phyloP scores from a whole-genome alignment of 106 monocot genomes.

The Dendrobium huoshanense region DNA sequence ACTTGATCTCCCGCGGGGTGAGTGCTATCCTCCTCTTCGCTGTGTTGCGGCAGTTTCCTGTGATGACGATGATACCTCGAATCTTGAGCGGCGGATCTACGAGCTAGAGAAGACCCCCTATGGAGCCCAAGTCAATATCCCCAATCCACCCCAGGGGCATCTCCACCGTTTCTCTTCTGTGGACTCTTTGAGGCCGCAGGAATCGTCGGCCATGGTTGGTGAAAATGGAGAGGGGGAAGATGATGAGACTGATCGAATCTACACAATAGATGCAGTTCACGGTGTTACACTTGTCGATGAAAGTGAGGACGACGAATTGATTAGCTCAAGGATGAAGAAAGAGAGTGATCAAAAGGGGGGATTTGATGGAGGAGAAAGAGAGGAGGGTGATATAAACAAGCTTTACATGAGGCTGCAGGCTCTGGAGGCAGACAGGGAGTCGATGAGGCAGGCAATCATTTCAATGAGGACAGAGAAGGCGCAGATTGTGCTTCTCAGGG shows the following conservation, averaged over 20 bases:
- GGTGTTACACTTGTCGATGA: conserved; percentile 3
- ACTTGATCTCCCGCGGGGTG: background rate
- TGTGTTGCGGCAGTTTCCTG: conserved; percentile 8
- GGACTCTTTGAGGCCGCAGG: no score
- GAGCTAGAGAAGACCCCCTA: conserved; percentile 24
- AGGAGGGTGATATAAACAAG: conserved; percentile 40
- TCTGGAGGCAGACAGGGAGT: conserved; percentile 66
- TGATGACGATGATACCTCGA: background rate
- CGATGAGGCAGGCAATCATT: conserved; percentile 52
- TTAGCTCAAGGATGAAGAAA: background rate
- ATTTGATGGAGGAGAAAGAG: conserved; percentile 14
- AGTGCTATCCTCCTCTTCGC: conserved; percentile 17
- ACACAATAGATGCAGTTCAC: conserved; percentile 32
- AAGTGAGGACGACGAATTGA: conserved; percentile 9
- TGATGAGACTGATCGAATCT: conserved; percentile 20
- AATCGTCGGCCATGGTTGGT: background rate
- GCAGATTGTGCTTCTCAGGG: conserved; percentile 40
- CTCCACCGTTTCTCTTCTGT: background rate
- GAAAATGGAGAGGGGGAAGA: conserved; percentile 2
- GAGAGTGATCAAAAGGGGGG: background rate
- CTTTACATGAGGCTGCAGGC: conserved; percentile 54
- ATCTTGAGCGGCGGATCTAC: conserved; percentile 25
- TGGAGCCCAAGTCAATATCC: conserved; percentile 4
- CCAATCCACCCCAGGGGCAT: background rate
- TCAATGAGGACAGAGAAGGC: conserved; percentile 53